Conservation (phyloP, 805 yeast species). For the Starmerella scarabaei region DNA sequence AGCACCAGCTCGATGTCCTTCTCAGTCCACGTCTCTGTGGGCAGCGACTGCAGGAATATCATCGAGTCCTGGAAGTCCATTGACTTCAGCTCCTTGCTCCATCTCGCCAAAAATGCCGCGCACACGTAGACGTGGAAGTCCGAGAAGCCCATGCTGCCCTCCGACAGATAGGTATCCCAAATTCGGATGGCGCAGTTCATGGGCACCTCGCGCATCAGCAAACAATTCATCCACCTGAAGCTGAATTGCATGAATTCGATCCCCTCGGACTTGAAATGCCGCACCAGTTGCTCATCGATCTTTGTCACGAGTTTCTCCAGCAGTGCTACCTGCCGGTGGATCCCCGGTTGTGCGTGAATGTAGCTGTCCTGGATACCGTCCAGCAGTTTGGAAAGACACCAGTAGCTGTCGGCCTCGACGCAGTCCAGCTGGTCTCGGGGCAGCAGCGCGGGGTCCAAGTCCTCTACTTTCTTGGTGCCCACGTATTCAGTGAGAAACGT, state of each 20-base stretch:
- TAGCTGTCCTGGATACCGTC: constrained; percentile 95
- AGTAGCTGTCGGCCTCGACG: constrained; percentile 90
- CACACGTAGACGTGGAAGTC: constrained; percentile 94
- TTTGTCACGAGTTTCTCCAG: constrained; percentile 63
- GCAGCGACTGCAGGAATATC: constrained; percentile 80
- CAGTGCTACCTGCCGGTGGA: constrained; percentile 70
- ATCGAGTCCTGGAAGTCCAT: constrained; percentile 94
- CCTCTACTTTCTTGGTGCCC: constrained; percentile 34
- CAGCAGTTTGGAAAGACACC: constrained; percentile 84
- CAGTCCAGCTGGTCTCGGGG: constrained; percentile 48
- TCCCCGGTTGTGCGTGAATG: constrained; percentile 97
- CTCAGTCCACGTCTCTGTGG: constrained; percentile 74
- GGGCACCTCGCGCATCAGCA: constrained; percentile 83
- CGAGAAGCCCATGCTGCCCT: constrained; percentile 56
- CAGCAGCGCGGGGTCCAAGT: constrained; percentile 47
- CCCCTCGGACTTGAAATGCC: constrained; percentile 66
- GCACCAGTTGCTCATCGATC: constrained; percentile 60
- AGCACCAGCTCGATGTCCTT: constrained; percentile 81
- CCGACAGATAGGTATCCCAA: constrained; percentile 87
- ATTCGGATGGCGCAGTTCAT: constrained; percentile 70
- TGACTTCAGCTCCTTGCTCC: constrained; percentile 60
- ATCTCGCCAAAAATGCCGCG: constrained; percentile 86
- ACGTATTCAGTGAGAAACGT: constrained; percentile 64
- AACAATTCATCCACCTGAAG: constrained; percentile 97
- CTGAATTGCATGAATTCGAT: constrained; percentile 93